Base-by-base conservation (phyloP, 345 rosid species). In the Mallotus nudiflorus region DNA sequence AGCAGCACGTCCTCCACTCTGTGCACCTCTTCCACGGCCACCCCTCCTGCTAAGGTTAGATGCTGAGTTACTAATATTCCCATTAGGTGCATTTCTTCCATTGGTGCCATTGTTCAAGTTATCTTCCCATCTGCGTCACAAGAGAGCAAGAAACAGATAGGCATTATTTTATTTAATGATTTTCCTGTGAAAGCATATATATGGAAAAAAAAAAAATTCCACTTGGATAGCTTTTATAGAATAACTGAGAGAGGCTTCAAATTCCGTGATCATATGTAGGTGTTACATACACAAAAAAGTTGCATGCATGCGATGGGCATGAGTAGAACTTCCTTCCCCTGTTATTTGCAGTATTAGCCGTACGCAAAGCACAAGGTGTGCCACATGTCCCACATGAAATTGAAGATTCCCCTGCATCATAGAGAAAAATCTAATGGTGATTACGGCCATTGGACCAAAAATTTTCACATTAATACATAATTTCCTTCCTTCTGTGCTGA, bases 281-380 rank as follows among this genome's bases (percentile, higher is more conserved):
- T 66, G 61, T 73, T 67, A 73, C 92, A 37, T 88, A 92, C 99
- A 74, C 81, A 63, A 95, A 95, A 82, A 92, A 95, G 78, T 84
- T 92, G 91, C 99, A 95, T 57, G 82, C 86, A 66, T 79, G 87
- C 31, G 92, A 82, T 76, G 81, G 83, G 80, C 97, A 92, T 29
- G 93, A 87, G 83, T 82, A 95, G 84, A 95, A 95, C 75, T 85
- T 87, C 62, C 99, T 88, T 77, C 99, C 99, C 67, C 92, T 82
- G 82, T 95, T 95, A 77, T 81, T 89, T 70, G 81, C 89, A 0
- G 97, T 92, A 76, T 90, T 95, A 24, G 99, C 97, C 44, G 91
- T 87, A 78, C 96, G 92, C 68, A 88, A 49, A 48, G 72, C 79
- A 73, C 99, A 92, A 31, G 75, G 63, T 45, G 84, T 66, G 77